Evolutionary conservation across 148 eudicot genomes (phyloP).

Genomic region (Selenicereus undatus): DNA sequence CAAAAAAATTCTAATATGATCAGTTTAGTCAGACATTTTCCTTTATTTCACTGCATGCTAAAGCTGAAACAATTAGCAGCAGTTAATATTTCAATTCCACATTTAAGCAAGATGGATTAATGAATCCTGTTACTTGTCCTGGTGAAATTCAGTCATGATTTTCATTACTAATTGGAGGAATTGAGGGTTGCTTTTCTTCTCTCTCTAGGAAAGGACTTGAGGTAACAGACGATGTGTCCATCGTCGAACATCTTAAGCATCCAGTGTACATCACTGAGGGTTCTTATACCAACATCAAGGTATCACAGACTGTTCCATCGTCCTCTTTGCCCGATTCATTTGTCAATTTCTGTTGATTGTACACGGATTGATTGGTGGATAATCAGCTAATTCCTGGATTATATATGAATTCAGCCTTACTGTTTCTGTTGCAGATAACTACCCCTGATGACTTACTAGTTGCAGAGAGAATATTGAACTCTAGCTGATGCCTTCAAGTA

Average conservation of each 20-base stretch:
- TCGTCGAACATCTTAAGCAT: slow-evolving; percentile 92
- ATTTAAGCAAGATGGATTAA: too few relatives aligned
- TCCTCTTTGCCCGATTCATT: background rate
- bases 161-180: background rate
- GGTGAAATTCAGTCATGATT: background rate
- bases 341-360: background rate
- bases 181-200: background rate
- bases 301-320: slow-evolving; percentile 18
- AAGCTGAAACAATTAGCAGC: too few relatives aligned
- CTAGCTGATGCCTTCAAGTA: slow-evolving; percentile 23
- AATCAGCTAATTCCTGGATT: background rate
- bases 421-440: slow-evolving; percentile 58
- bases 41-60: too few relatives aligned
- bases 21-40: too few relatives aligned
- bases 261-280: slow-evolving; percentile 95
- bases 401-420: background rate
- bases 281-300: slow-evolving; percentile 95
- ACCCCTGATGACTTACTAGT: slow-evolving; percentile 94
- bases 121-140: background rate
- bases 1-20: too few relatives aligned
- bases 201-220: slow-evolving; percentile 68
- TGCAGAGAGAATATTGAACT: slow-evolving; percentile 77
- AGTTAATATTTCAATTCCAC: too few relatives aligned
- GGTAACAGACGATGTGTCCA: slow-evolving; percentile 96
- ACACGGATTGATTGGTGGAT: background rate